A percentile compares a stretch with the other conserved stretches of the same genome.
Evolutionary conservation across 2,329 filamentous ascomycete genomes (phyloP).

Genomic region (Rosellinia necatrix): DNA sequence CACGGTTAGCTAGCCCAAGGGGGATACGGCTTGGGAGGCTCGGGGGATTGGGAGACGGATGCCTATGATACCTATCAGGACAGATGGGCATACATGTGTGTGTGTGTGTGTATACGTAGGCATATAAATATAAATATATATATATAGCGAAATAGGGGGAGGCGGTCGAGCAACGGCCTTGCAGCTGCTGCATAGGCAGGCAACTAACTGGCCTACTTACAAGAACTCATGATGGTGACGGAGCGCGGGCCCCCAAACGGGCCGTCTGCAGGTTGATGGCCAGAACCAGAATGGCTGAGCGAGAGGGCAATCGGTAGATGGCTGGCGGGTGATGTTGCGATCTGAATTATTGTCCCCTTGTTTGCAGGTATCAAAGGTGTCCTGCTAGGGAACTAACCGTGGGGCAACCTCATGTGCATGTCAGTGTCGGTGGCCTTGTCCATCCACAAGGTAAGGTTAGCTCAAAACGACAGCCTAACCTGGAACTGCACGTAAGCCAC

Average conservation of each 20-base stretch:
- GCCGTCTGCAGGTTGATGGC: constrained; percentile 37
- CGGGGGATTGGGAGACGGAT: too few species aligned
- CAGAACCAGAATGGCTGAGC: constrained; percentile 26
- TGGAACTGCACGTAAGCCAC: neutral
- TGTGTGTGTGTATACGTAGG: neutral
- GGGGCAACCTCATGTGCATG: constrained; percentile 17
- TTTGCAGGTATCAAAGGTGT: constrained; percentile 3
- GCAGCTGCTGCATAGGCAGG: constrained; percentile 4
- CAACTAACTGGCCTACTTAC: too few species aligned
- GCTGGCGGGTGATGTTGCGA: constrained; percentile 1
- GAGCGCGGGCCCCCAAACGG: constrained; percentile 35
- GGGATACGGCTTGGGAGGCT: too few species aligned
- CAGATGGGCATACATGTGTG: too few species aligned
- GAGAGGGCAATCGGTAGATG: neutral
- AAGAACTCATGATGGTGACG: constrained; percentile 41
- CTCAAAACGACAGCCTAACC: too few species aligned
- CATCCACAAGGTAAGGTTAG: neutral
- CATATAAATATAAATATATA: neutral
- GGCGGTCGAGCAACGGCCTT: neutral
- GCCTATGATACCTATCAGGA: too few species aligned
- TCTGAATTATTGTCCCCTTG: constrained; percentile 10
- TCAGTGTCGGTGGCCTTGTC: constrained; percentile 4
- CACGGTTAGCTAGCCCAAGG: constrained; percentile 6
- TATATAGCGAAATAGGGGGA: neutral
- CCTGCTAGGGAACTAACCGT: constrained; percentile 8